Base-by-base conservation (phyloP, 306 rosid species). In the Citrullus mucosospermus region DNA sequence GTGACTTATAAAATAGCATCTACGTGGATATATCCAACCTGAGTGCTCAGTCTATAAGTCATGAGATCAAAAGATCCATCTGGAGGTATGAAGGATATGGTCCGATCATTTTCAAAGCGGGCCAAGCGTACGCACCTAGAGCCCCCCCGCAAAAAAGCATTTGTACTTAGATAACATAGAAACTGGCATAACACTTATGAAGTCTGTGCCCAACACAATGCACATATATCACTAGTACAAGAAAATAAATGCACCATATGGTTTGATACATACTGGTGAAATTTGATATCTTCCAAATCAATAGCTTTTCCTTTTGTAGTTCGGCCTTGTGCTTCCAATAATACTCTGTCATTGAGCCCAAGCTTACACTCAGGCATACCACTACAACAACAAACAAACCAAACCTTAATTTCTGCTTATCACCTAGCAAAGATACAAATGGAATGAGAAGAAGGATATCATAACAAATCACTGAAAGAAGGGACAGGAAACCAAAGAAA, bases 301-400 rank as follows among this genome's bases (percentile, higher is more conserved):
- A 95, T 95, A 30, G 97, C 96, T 85, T 95, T 92, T 79, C 97
- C 99, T 82, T 95, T 95, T 72, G 99, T 85, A 22, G 97, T 76
- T 83, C 99, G 91, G 78, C 99, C 98, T 88, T 93, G 98, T 65
- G 98, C 98, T 85, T 93, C 98, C 86, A 93, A 82, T 70, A 93
- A 78, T 67, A 93, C 91, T 88, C 98, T 86, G 81, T 93, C 98
- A 69, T 93, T 93, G 17, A 93, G 90, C 81, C 98, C 98, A 82
- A 93, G 97, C 88, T 92, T 93, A 87, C 98, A 93, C 84, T 93
- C 98, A 3, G 98, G 98, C 98, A 93, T 93, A 82, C 98, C 98
- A 89, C 98, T 93, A 95, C 85, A 84, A 81, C 28, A 51, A 48
- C 3, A 73, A 60, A 84, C 58, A 85, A 53, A 80, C 78, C 57